Conservation (phyloP, 345 rosid genomes). For the Balakata baccata region DNA sequence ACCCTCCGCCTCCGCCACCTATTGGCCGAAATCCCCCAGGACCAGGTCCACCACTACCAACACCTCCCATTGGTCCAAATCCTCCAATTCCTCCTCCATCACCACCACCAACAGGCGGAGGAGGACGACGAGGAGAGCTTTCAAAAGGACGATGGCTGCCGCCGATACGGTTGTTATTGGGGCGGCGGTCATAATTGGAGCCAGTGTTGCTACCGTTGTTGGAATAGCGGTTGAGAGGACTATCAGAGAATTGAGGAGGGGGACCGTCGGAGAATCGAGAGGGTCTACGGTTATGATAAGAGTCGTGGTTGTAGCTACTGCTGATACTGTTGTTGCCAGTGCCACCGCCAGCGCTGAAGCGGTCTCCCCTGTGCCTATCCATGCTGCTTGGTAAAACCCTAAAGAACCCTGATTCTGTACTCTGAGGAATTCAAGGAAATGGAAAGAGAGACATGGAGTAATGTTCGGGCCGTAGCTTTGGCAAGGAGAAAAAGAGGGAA, state of each 20-base stretch:
- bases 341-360: conserved; percentile 39
- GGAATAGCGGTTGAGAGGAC: conserved; percentile 13
- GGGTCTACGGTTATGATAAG: conserved; percentile 38
- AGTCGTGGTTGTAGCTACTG: conserved; percentile 31
- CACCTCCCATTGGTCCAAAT: conserved; percentile 36
- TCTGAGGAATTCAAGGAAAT: background rate
- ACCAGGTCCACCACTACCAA: conserved; percentile 26
- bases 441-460: background rate
- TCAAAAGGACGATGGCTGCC: conserved; percentile 50
- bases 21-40: conserved; percentile 35
- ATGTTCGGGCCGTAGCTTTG: background rate
- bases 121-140: conserved; percentile 50
- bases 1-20: conserved; percentile 27
- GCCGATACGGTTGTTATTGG: conserved; percentile 45
- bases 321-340: background rate
- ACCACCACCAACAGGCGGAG: conserved; percentile 18
- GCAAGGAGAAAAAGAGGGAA: background rate
- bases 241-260: conserved; percentile 30
- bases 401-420: conserved; percentile 36
- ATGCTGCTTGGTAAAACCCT: conserved; percentile 35
- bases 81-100: conserved; percentile 33
- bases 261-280: conserved; percentile 32
- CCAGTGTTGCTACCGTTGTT: conserved; percentile 20
- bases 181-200: conserved; percentile 50
- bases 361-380: conserved; percentile 81